Base-by-base conservation (phyloP, 805 yeast genomes). In the Ogataea naganishii region DNA sequence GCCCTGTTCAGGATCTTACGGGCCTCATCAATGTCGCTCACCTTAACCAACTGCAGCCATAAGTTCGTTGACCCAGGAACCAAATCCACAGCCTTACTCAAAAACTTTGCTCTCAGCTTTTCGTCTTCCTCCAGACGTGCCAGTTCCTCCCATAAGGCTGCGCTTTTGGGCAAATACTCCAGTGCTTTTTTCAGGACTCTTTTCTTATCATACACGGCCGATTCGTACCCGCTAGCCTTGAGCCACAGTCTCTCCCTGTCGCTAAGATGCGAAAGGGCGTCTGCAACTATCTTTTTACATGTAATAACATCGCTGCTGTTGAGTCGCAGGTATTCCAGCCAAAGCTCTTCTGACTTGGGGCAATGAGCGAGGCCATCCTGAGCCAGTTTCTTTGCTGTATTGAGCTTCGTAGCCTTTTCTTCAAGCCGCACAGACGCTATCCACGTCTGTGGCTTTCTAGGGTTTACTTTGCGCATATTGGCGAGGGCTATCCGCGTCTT, bases 351-450 rank as follows among this genome's bases (percentile, higher is more conserved):
- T 40, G 64, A 71, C 23, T 57, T 59, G 0, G 86, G 83, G 39
- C 88, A 74, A 24, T 60, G 59, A 4, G 58, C 60, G 44, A 95
- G 81, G 2, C 95, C 98, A 46, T 82, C 74, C n/a, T 62, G 62
- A 6, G 86, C 77, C 11, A 81, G 37, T 14, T 54, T 55, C 31
- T 69, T 67, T 0, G 97, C 96, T 10, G 53, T 53, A 5, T 56
- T 56, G 31, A 62, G 60, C 30, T 73, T 75, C 25, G 65, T 64
- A 1, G 77, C 79, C 26, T 66, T 68, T 39, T 72, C 80, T 46
- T 89, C 97, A 7, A 85, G 49, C 27, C 84, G 56, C 0, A 95
- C 94, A 27, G 85, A 72, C 0, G 94, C 84, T 14, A 89, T 80
- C 95, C 95, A 89, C 4, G 80, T 82, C 27, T 71, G 70, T 0